Evolutionary conservation across 2,329 filamentous ascomycete species (phyloP), one percentile per base, ranked within the genome.

Genomic region (Fusarium tricinctum): DNA sequence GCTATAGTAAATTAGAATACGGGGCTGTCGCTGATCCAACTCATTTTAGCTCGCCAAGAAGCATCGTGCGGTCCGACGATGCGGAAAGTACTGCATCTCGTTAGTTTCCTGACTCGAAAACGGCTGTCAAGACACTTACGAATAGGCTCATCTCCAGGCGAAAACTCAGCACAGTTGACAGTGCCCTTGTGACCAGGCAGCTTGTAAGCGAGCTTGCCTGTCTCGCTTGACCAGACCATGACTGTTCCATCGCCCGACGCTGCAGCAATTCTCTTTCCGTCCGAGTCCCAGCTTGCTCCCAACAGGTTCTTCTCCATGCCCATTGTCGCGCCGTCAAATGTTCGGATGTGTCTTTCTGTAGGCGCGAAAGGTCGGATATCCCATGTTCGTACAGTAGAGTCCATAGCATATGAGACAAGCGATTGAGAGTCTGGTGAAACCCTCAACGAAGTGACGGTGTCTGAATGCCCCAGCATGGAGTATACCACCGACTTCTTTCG

Each of bases 281-380:
- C 89, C 3, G 87, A 84, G 76, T 97, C 92, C 96, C 96, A 99
- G 80, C 93, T 97, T 17, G 93, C 94, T 55, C 91, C 88, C 62
- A 97, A 88, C 15, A 99, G 82, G 73, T 98, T 98, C 84, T 96
- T 96, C 80, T 99, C 96, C 52, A 97, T 80, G 1, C 94, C 94
- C 35, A 89, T 85, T 13, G 92, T 91, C 1, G 95, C 95, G n/a
- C 96, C 96, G 73, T 98, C 95, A 77, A 96, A 97, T 0, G 93
- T 97, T 75, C 89, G 88, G 62, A 98, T 88, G 63, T 93, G 90
- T 69, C 96, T 86, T 77, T 97, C 92, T 1, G 91, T 89, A 0
- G 96, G 93, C 8, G 96, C 95, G 80, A 98, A 99, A 0, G 96
- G 95, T 71, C 95, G 87, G 52, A 99, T 92, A 77, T 99, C 95